phyloP scores from a whole-genome alignment of 257 asterid species.

The Solanum etuberosum region DNA sequence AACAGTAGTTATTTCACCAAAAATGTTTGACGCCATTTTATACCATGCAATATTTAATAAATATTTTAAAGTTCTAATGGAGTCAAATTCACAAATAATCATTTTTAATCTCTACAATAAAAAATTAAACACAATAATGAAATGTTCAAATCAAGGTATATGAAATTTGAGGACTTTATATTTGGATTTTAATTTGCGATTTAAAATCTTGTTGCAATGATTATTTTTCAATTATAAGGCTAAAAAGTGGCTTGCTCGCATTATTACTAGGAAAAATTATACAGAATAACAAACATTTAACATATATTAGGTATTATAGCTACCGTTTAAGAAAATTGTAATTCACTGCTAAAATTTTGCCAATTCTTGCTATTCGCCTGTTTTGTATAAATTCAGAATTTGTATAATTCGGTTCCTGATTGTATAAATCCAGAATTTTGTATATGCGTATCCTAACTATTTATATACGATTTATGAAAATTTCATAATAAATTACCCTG shows the following conservation, averaged over 20 bases:
- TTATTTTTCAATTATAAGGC: not conserved
- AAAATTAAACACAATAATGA: too few species aligned
- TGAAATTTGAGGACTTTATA: not conserved
- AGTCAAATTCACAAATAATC: not conserved
- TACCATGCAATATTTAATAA: not conserved
- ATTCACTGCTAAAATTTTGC: too few species aligned
- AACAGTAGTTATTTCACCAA: not conserved
- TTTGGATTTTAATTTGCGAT: not conserved
- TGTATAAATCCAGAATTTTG: too few species aligned
- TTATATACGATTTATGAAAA: too few species aligned
- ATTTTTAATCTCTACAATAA: not conserved
- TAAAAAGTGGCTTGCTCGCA: not conserved
- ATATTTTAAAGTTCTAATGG: not conserved
- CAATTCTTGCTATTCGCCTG: too few species aligned
- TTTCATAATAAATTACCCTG: too few species aligned
- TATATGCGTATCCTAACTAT: too few species aligned
- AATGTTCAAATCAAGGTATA: not conserved
- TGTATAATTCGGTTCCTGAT: accelerated
- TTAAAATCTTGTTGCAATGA: not conserved
- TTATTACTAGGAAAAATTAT: not conserved
- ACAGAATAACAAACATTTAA: too few species aligned
- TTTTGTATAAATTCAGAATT: too few species aligned
- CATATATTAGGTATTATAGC: too few species aligned
- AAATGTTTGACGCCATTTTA: too few species aligned
- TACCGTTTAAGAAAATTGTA: too few species aligned